Percentiles rank a stretch among this genome's conserved stretches.
Evolutionary conservation across 2,329 filamentous ascomycete species (phyloP).

Genomic region (Emmonsia crescens): DNA sequence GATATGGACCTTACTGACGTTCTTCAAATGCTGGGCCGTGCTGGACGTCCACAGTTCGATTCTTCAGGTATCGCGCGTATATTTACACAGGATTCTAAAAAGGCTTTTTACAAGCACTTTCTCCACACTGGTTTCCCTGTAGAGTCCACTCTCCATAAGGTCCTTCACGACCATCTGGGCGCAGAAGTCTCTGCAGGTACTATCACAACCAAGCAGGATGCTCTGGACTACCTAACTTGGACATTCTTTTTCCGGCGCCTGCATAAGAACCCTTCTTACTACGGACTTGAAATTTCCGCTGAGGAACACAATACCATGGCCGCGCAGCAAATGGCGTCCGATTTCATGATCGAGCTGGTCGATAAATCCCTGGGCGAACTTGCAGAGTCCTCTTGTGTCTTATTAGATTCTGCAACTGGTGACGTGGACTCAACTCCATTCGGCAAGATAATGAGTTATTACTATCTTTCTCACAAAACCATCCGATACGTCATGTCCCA

Average conservation of each 20-base stretch:
- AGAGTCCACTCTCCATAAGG: slow-evolving; percentile 90
- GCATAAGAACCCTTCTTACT: slow-evolving; percentile 98
- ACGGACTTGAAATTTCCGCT: slow-evolving; percentile 83
- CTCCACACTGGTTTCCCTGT: slow-evolving; percentile 96
- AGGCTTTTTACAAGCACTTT: slow-evolving; percentile 99
- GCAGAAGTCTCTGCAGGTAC: slow-evolving; percentile 92
- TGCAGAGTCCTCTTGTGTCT: slow-evolving; percentile 71
- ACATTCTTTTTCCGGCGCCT: slow-evolving; percentile 97
- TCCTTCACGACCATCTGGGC: slow-evolving; percentile 90
- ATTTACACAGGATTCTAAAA: slow-evolving; percentile 94
- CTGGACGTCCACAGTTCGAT: slow-evolving; percentile 92
- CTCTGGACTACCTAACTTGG: slow-evolving; percentile 95
- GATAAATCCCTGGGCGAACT: slow-evolving; percentile 75
- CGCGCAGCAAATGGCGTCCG: slow-evolving; percentile 79
- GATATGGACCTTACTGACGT: slow-evolving; percentile 99
- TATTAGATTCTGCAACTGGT: slow-evolving; percentile 65
- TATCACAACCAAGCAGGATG: slow-evolving; percentile 88
- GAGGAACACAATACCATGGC: slow-evolving; percentile 83
- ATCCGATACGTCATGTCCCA: slow-evolving; percentile 73
- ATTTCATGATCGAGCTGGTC: slow-evolving; percentile 90
- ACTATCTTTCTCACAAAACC: slow-evolving; percentile 92
- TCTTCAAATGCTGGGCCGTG: slow-evolving; percentile 92
- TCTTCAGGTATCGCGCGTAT: slow-evolving; percentile 91
- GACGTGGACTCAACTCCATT: slow-evolving; percentile 82
- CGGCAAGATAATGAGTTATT: slow-evolving; percentile 99